These are phyloP conservation scores for Plasmodium fragile DNA, from an alignment of 169 alveolate species.

Conservation along the genomic window DNA sequence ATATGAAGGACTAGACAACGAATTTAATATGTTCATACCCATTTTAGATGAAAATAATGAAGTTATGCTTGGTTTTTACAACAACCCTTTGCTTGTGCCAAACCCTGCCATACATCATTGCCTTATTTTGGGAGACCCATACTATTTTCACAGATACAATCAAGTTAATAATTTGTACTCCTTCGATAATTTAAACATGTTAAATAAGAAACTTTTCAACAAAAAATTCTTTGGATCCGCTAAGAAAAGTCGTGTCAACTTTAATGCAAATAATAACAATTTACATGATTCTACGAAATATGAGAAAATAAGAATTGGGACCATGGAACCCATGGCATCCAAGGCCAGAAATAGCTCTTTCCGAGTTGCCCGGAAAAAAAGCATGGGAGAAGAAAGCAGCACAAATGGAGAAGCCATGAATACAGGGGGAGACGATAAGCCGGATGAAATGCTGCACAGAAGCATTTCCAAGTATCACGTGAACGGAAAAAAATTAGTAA, in stretches of 20 bases:
- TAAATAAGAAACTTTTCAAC: background rate
- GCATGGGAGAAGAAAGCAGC: background rate
- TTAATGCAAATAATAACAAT: background rate
- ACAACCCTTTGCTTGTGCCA: slow-evolving; percentile 84
- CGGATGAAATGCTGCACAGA: background rate
- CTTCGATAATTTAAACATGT: slow-evolving; percentile 3
- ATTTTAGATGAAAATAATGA: slow-evolving; percentile 74
- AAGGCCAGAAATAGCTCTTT: background rate
- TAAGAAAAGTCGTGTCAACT: background rate
- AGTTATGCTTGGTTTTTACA: slow-evolving; percentile 80
- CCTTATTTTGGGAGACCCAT: slow-evolving; percentile 45
- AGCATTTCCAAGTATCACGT: background rate
- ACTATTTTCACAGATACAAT: slow-evolving; percentile 50
- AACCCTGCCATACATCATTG: slow-evolving; percentile 85
- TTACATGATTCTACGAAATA: background rate
- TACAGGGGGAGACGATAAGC: background rate
- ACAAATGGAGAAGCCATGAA: background rate
- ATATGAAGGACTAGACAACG: slow-evolving; percentile 44
- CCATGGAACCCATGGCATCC: background rate
- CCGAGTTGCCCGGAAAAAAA: background rate
- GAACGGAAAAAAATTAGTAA: background rate
- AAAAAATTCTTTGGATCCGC: background rate
- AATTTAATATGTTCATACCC: slow-evolving; percentile 68
- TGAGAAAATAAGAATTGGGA: background rate
- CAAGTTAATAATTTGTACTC: slow-evolving; percentile 29